Evolutionary conservation across 2,329 filamentous ascomycete genomes (phyloP), one percentile per base, ranked within the genome.

Genomic region (Bipolaris oryzae): DNA sequence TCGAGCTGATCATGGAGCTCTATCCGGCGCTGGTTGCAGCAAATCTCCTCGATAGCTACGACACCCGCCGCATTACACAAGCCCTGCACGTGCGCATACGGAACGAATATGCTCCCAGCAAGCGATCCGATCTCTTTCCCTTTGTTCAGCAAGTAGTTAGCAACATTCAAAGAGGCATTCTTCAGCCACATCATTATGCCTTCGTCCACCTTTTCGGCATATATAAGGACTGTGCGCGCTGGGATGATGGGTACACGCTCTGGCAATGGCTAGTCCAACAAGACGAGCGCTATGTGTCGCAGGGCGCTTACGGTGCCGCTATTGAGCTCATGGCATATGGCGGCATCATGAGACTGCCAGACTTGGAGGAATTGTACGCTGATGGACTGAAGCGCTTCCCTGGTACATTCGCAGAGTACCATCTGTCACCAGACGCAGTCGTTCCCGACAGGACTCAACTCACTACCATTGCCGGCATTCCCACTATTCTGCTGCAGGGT

Each of bases 231-330:
- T 69, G 73, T 31, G 71, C 73, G n/a, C 71, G 74, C 37, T 80
- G 74, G 57, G 63, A 74, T 4, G 63, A 72, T 43, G 79, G 76
- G 5, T 60, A 67, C 21, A 63, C 69, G 2, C 80, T 83, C 58
- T 85, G 82, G 82, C 61, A 71, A 18, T 84, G 81, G 81, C 71
- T 84, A 13, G 60, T 72, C 21, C 54, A 66, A 3, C 77, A 81
- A 60, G 75, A 77, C 44, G 76, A 80, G 16, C 66, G 70, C 5
- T 75, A 76, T 47, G 73, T 81, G 9, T 76, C 78, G 49, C 66
- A 72, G 15, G 68, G 73, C 4, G 77, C 80, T 0, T 84, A 83
- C 57, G 81, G 81, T 5, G 77, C 77, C 7, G 81, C 79, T 1
- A 81, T 84, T 28, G 80, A 83, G 59, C 67, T 82, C 38, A 68